phyloP scores from a whole-genome alignment of 352 stramenopile genomes.

The Thraustotheca clavata region DNA sequence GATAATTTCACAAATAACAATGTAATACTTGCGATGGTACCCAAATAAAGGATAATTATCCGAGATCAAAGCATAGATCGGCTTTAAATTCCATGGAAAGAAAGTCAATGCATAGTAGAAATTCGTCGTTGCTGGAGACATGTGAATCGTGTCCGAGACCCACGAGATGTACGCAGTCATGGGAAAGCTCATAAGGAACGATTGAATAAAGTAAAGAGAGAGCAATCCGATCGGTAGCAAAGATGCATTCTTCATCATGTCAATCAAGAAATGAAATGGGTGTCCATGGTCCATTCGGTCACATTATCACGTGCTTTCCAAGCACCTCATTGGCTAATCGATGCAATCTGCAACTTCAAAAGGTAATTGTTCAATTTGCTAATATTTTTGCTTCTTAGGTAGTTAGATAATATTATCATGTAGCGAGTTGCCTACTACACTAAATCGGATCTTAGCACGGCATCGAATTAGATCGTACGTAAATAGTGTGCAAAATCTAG shows the following conservation, averaged over 20 bases:
- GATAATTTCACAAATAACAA: conserved; percentile 54
- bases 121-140: conserved; percentile 61
- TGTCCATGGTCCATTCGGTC: too few species aligned
- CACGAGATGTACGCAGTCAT: conserved; percentile 66
- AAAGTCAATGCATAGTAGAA: conserved; percentile 79
- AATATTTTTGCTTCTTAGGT: too few species aligned
- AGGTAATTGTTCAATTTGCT: too few species aligned
- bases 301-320: too few species aligned
- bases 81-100: conserved; percentile 83
- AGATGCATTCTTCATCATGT: not conserved
- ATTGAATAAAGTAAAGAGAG: conserved; percentile 69
- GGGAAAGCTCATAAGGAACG: conserved; percentile 68
- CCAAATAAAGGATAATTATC: conserved; percentile 63
- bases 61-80: conserved; percentile 66
- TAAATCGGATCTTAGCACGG: too few species aligned
- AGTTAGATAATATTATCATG: too few species aligned
- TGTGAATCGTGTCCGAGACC: conserved; percentile 70
- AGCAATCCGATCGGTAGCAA: conserved; percentile 43
- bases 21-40: conserved; percentile 79
- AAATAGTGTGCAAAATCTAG: too few species aligned
- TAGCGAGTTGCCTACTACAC: too few species aligned
- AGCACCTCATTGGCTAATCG: too few species aligned
- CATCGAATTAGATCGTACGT: too few species aligned
- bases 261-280: too few species aligned
- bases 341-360: too few species aligned